These are phyloP conservation scores for Pachyrhizus erosus DNA, from an alignment of 306 rosid species.

Conservation along the genomic window DNA sequence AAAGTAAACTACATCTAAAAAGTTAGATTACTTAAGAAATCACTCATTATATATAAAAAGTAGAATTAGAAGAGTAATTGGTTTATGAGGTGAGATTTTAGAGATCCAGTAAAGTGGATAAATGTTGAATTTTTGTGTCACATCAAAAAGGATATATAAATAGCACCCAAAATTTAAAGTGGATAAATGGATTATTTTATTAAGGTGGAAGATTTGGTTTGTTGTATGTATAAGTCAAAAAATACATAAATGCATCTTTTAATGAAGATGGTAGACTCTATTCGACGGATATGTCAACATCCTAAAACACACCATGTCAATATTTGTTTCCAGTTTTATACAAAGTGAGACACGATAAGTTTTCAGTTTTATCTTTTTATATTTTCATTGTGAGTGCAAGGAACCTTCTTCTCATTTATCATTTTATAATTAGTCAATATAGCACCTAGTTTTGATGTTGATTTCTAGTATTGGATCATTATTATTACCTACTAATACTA, in stretches of 20 bases:
- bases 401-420: background rate
- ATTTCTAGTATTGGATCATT: background rate
- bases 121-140: background rate
- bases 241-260: conserved; percentile 1
- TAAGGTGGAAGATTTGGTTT: background rate
- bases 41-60: no score
- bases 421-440: background rate
- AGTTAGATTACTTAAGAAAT: no score
- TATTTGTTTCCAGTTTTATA: background rate
- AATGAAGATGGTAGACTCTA: background rate
- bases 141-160: background rate
- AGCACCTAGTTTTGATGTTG: background rate
- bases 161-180: background rate
- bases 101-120: background rate
- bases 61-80: no score
- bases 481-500: background rate
- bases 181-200: background rate
- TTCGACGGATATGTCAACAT: background rate
- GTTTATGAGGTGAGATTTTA: no score
- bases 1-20: no score
- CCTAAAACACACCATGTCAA: background rate
- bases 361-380: background rate
- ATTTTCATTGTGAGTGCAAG: background rate
- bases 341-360: background rate
- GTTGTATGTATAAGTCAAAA: background rate